Conservation (phyloP, 257 asterid genomes). For the Anisodus tanguticus region DNA sequence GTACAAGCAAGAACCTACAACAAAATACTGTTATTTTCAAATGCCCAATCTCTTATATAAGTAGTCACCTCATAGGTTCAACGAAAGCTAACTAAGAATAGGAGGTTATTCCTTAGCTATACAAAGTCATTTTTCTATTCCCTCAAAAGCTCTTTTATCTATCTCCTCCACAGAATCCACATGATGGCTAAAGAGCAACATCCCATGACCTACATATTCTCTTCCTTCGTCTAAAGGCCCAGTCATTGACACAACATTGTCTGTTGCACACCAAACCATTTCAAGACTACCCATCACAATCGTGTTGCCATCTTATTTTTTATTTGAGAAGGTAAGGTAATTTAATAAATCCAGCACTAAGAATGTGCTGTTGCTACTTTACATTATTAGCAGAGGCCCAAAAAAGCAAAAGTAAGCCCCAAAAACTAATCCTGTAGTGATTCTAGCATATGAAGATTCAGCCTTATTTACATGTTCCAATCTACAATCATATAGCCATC, state of each 20-base stretch:
- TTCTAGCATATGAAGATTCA: background rate
- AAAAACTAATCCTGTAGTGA: background rate
- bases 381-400: background rate
- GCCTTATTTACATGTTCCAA: background rate
- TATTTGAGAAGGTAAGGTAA: background rate
- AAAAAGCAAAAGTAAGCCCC: background rate
- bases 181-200: background rate
- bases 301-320: background rate
- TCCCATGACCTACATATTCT: background rate
- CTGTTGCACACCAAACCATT: background rate
- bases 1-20: background rate
- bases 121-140: background rate
- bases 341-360: background rate
- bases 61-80: too few relatives aligned
- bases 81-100: too few relatives aligned
- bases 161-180: background rate
- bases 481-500: background rate
- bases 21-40: too few relatives aligned
- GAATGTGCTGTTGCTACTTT: background rate
- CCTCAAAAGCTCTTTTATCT: conserved; percentile 18
- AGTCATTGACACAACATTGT: background rate
- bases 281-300: background rate
- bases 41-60: too few relatives aligned
- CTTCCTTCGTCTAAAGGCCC: background rate
- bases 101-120: background rate